These are phyloP conservation scores for Pulveroboletus ravenelii DNA, from an alignment of 768 basidiomycete species.

Conservation along the genomic window DNA sequence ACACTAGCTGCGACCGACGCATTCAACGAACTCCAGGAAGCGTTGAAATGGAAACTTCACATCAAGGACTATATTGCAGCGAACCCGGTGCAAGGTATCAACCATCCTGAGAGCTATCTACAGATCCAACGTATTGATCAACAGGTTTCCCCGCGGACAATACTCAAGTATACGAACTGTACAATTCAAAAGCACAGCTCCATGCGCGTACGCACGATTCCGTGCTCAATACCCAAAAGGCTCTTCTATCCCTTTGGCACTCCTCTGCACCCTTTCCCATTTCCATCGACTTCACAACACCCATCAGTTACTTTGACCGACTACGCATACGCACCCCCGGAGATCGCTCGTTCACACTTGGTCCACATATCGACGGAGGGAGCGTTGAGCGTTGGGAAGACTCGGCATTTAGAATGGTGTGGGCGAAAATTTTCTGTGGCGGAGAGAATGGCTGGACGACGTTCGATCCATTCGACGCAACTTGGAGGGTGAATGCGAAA, in stretches of 20 bases:
- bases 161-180: constrained; percentile 71
- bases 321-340: constrained; percentile 70
- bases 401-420: constrained; percentile 37
- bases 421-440: constrained; percentile 40
- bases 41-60: constrained; percentile 51
- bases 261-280: constrained; percentile 35
- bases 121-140: neutral
- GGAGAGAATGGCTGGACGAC: constrained; percentile 38
- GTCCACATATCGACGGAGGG: constrained; percentile 55
- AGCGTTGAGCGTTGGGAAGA: constrained; percentile 57
- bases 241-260: constrained; percentile 58
- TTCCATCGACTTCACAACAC: constrained; percentile 45
- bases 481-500: constrained; percentile 43
- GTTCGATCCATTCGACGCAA: constrained; percentile 49
- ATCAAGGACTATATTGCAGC: constrained; percentile 50
- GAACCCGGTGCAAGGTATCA: constrained; percentile 50
- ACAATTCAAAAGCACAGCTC: constrained; percentile 61
- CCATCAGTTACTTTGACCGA: constrained; percentile 75
- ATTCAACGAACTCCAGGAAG: constrained; percentile 39
- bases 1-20: neutral
- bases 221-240: constrained; percentile 51
- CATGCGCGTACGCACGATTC: constrained; percentile 64
- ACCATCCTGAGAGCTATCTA: neutral
- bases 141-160: constrained; percentile 63
- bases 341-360: constrained; percentile 61